phyloP scores from a whole-genome alignment of 192 early-diverging fungal genomes.

The Mycoemilia scoparia region DNA sequence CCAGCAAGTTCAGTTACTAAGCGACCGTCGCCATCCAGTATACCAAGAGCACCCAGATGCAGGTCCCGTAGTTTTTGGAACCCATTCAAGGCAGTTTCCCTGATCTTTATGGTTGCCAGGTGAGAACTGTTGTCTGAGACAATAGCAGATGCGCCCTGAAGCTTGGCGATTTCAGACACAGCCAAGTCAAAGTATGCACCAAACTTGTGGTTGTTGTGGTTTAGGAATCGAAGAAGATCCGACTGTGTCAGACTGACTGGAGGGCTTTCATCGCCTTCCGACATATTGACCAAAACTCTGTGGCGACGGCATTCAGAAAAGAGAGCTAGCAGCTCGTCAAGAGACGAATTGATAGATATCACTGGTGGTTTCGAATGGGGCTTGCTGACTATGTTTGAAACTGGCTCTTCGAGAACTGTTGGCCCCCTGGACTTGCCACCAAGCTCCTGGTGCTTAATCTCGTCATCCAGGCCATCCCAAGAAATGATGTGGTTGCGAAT shows the following conservation, averaged over 20 bases:
- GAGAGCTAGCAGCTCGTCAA: conserved; percentile 15
- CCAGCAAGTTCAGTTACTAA: conserved; percentile 22
- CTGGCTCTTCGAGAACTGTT: conserved; percentile 11
- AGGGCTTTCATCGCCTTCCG: conserved; percentile 1
- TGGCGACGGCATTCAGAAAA: conserved; percentile 17
- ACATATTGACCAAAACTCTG: conserved; percentile 11
- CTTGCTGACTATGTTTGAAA: conserved; percentile 17
- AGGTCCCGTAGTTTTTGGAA: conserved; percentile 10
- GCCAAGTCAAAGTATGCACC: conserved; percentile 7
- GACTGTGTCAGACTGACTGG: conserved; percentile 25
- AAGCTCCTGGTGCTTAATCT: conserved; percentile 20
- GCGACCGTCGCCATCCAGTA: conserved; percentile 19
- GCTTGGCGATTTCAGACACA: conserved; percentile 4
- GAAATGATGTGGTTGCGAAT: conserved; percentile 19
- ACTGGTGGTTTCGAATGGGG: conserved; percentile 22
- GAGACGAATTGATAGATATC: conserved; percentile 10
- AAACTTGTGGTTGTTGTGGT: conserved; percentile 28
- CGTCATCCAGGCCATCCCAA: conserved; percentile 14
- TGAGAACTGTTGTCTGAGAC: neutral
- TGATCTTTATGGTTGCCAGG: conserved; percentile 7
- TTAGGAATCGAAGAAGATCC: conserved; percentile 26
- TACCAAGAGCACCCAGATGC: conserved; percentile 21
- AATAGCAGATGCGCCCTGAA: neutral
- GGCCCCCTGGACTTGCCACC: conserved; percentile 13
- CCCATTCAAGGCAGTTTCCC: conserved; percentile 16